These are phyloP conservation scores for Chytriomyces hyalinus DNA, from an alignment of 192 early-diverging fungal genomes.

Conservation along the genomic window DNA sequence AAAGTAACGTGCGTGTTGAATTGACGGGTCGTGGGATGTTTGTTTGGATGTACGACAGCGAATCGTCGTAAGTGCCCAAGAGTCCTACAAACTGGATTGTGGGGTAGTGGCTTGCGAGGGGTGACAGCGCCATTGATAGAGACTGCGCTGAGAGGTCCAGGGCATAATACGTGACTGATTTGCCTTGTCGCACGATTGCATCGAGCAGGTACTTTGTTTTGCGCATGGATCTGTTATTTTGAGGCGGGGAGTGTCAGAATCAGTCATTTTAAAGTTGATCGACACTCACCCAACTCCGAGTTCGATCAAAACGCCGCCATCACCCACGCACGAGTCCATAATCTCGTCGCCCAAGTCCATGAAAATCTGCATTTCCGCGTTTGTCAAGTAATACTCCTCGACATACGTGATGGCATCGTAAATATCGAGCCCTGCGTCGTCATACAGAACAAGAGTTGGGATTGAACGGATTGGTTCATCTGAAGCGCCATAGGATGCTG, in stretches of 20 bases:
- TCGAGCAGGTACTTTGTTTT: constrained; percentile 85
- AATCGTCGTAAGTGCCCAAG: constrained; percentile 89
- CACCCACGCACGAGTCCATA: constrained; percentile 66
- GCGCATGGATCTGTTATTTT: constrained; percentile 69
- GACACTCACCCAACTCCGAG: constrained; percentile 81
- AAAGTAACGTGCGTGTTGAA: constrained; percentile 76
- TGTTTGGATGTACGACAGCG: constrained; percentile 60
- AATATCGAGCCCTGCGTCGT: constrained; percentile 79
- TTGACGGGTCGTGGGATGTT: constrained; percentile 53
- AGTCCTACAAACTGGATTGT: constrained; percentile 79
- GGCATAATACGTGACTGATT: constrained; percentile 82
- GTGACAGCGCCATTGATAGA: constrained; percentile 71
- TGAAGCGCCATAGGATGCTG: neutral
- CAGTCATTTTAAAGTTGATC: neutral
- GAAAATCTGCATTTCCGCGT: constrained; percentile 86
- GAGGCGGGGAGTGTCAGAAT: constrained; percentile 10
- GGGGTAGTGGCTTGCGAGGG: constrained; percentile 64
- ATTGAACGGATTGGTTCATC: constrained; percentile 52
- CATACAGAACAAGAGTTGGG: constrained; percentile 87
- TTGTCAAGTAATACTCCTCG: constrained; percentile 86
- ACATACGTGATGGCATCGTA: constrained; percentile 90
- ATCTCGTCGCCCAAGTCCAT: constrained; percentile 59
- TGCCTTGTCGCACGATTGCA: constrained; percentile 67
- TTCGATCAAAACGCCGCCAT: constrained; percentile 80
- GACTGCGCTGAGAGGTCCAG: constrained; percentile 86